A percentile compares a stretch with the other conserved stretches of the same genome.
Conservation (phyloP, 306 rosid species). For the Gastrolobium bilobum region DNA sequence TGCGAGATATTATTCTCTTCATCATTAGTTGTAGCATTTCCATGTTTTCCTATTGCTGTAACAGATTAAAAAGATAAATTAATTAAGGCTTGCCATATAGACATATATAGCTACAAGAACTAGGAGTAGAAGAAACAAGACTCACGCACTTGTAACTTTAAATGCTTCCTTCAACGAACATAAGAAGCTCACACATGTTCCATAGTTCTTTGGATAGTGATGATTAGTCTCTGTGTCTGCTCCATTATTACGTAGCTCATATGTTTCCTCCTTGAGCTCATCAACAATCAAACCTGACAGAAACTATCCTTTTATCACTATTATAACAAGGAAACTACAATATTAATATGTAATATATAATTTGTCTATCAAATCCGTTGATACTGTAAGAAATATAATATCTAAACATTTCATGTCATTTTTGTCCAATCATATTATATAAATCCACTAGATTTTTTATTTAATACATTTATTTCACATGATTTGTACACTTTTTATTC, state of each 20-base stretch:
- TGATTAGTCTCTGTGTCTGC: neutral
- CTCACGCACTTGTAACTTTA: conserved; percentile 48
- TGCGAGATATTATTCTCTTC: conserved; percentile 49
- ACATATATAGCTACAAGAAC: neutral
- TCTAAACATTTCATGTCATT: no score
- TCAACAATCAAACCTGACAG: conserved; percentile 54
- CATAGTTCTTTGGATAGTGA: conserved; percentile 53
- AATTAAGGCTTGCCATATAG: conserved; percentile 17
- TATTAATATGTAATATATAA: no score
- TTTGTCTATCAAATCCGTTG: no score
- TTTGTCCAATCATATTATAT: no score
- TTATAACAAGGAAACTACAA: neutral
- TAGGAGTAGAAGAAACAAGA: neutral
- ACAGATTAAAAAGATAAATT: conserved; percentile 30
- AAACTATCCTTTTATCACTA: neutral
- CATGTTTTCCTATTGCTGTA: conserved; percentile 48
- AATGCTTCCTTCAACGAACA: conserved; percentile 18
- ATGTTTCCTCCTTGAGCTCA: conserved; percentile 43
- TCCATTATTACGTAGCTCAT: neutral
- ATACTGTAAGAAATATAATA: no score
- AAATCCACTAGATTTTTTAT: no score
- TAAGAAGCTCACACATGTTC: conserved; percentile 46
- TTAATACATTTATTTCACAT: no score
- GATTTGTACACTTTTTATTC: no score
- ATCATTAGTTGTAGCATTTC: conserved; percentile 37